Conservation (phyloP, 2,329 filamentous ascomycete species). For the Alternaria sp. region DNA sequence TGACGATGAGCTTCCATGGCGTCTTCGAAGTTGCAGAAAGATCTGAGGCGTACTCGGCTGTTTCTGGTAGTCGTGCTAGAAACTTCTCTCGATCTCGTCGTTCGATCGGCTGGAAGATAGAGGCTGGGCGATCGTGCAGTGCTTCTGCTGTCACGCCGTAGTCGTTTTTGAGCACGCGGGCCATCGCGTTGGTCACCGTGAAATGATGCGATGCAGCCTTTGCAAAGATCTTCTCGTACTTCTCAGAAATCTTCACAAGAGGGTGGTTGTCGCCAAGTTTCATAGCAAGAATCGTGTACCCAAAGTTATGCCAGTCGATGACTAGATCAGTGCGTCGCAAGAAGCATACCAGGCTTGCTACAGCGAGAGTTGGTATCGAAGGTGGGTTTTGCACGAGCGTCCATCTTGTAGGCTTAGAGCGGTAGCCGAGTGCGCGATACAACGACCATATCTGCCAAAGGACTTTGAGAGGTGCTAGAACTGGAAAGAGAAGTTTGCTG, state of each 20-base stretch:
- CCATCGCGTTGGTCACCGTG: conserved; percentile 90
- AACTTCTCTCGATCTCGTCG: conserved; percentile 57
- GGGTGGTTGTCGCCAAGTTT: conserved; percentile 70
- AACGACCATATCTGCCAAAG: conserved; percentile 79
- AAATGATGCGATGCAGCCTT: conserved; percentile 75
- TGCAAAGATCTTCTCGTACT: conserved; percentile 78
- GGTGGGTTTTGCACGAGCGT: conserved; percentile 93
- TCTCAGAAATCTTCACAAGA: conserved; percentile 76
- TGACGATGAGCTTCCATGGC: conserved; percentile 75
- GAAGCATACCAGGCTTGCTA: conserved; percentile 74
- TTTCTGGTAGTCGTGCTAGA: conserved; percentile 70
- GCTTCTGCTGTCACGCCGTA: conserved; percentile 71
- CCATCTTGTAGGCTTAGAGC: conserved; percentile 77
- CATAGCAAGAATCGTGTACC: conserved; percentile 85
- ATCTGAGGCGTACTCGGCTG: conserved; percentile 63
- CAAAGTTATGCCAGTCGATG: conserved; percentile 99
- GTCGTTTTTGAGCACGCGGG: conserved; percentile 69
- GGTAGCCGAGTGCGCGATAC: conserved; percentile 74
- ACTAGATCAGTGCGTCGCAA: conserved; percentile 81
- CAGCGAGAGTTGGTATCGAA: conserved; percentile 85
- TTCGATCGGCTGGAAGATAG: conserved; percentile 76
- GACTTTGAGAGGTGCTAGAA: conserved; percentile 83
- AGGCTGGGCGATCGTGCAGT: conserved; percentile 74
- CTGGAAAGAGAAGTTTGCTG: conserved; percentile 74
- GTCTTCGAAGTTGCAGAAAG: conserved; percentile 59